phyloP scores from a whole-genome alignment of 441 rosid genomes.

The Pelargonium cotyledonis region DNA sequence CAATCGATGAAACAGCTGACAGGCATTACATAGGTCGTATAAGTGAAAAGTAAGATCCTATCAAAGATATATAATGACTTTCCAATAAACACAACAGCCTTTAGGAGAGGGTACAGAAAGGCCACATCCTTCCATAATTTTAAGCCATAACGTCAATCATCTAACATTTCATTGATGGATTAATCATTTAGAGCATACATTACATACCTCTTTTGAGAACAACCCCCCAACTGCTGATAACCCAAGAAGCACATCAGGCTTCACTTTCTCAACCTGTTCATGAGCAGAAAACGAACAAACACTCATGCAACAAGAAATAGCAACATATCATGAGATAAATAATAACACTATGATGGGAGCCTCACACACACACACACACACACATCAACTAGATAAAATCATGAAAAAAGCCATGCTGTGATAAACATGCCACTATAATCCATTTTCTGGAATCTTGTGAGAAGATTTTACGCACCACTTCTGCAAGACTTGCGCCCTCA shows the following conservation, averaged over 20 bases:
- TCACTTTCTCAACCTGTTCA: constrained; percentile 79
- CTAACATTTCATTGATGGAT: not conserved
- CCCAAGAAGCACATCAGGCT: constrained; percentile 99
- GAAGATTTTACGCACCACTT: constrained; percentile 70
- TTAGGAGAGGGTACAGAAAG: not conserved
- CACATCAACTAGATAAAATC: not conserved
- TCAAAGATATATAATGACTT: not conserved
- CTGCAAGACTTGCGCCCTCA: constrained; percentile 87
- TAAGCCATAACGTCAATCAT: not conserved
- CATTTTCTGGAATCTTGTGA: constrained; percentile 2
- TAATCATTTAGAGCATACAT: constrained; percentile 4
- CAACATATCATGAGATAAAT: constrained; percentile 1
- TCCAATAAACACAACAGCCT: not conserved
- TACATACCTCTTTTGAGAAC: constrained; percentile 84
- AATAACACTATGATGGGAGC: not conserved
- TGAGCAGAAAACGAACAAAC: constrained; percentile 4
- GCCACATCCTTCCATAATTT: not conserved
- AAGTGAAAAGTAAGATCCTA: not conserved
- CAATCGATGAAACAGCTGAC: not conserved
- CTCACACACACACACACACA: not conserved
- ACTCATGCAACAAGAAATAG: not conserved
- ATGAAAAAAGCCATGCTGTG: not conserved
- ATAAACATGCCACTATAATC: not conserved
- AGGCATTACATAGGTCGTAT: not conserved
- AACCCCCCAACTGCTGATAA: constrained; percentile 98